phyloP scores from a whole-genome alignment of 2,329 filamentous ascomycete species.

The Chalaropsis ovoidea region DNA sequence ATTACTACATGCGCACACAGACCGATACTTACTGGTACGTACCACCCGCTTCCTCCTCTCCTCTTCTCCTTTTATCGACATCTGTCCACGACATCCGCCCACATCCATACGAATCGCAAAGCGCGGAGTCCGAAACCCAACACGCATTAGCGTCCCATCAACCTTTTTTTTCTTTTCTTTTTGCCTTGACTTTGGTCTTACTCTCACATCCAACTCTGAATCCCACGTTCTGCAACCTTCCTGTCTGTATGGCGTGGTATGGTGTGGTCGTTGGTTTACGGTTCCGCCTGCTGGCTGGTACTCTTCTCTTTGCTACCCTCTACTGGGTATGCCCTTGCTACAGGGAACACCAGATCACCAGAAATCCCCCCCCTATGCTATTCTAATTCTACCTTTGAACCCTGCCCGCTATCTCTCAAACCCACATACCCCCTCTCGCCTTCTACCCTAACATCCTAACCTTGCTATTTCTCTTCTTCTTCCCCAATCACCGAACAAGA shows the following conservation, averaged over 20 bases:
- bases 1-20: not conserved
- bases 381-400: slow-evolving; percentile 9
- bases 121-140: slow-evolving; percentile 8
- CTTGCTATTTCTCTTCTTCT: not conserved
- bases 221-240: not conserved
- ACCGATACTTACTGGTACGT: not conserved
- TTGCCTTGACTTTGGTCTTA: not conserved
- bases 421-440: not conserved
- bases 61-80: not conserved
- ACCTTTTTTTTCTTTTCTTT: not conserved
- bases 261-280: not conserved
- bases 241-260: not conserved
- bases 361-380: not conserved
- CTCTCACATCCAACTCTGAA: not conserved
- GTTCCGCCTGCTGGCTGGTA: not conserved
- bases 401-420: not conserved
- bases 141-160: not conserved
- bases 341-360: not conserved
- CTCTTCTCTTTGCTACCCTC: not conserved
- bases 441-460: not conserved
- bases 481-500: not conserved
- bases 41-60: not conserved
- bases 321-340: not conserved
- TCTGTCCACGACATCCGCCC: not conserved
- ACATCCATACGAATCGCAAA: not conserved